phyloP scores from a whole-genome alignment of 306 rosid species.

The Mucuna pruriens region DNA sequence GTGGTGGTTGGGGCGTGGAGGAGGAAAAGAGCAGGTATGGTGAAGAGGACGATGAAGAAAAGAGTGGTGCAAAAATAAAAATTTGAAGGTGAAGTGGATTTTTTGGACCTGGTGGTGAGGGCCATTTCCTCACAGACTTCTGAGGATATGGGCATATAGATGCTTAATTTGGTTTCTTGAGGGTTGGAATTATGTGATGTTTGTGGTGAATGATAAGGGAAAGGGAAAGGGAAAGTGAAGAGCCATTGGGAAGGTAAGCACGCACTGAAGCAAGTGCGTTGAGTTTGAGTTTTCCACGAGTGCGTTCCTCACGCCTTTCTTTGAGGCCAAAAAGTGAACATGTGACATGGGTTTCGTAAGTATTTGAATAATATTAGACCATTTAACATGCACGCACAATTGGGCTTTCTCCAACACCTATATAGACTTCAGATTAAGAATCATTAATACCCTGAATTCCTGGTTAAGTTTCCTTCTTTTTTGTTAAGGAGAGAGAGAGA shows the following conservation, averaged over 20 bases:
- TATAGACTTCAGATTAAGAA: not conserved
- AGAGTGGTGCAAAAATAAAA: conserved; percentile 69
- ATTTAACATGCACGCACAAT: not conserved
- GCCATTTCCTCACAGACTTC: conserved; percentile 53
- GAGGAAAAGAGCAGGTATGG: conserved; percentile 58
- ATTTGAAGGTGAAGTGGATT: conserved; percentile 48
- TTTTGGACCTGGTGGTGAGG: conserved; percentile 56
- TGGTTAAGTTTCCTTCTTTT: conserved; percentile 28
- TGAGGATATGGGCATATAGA: conserved; percentile 35
- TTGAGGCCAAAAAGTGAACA: conserved; percentile 29
- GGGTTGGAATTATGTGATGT: conserved; percentile 8
- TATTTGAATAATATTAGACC: not conserved
- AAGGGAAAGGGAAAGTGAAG: not conserved
- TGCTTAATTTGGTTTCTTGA: conserved; percentile 5
- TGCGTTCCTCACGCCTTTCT: conserved; percentile 67
- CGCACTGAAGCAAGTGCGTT: conserved; percentile 38
- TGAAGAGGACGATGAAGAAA: conserved; percentile 73
- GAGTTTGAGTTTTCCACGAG: conserved; percentile 37
- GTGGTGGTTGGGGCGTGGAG: conserved; percentile 63
- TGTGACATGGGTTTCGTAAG: conserved; percentile 30
- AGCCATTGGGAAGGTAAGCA: conserved; percentile 16
- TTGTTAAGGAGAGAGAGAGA: not conserved
- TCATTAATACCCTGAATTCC: conserved; percentile 20
- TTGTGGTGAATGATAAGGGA: conserved; percentile 2
- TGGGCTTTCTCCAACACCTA: not conserved